Evolutionary conservation across 192 early-diverging fungal genomes (phyloP), one percentile per base, ranked within the genome.

Genomic region (Backusella tuberculispora): DNA sequence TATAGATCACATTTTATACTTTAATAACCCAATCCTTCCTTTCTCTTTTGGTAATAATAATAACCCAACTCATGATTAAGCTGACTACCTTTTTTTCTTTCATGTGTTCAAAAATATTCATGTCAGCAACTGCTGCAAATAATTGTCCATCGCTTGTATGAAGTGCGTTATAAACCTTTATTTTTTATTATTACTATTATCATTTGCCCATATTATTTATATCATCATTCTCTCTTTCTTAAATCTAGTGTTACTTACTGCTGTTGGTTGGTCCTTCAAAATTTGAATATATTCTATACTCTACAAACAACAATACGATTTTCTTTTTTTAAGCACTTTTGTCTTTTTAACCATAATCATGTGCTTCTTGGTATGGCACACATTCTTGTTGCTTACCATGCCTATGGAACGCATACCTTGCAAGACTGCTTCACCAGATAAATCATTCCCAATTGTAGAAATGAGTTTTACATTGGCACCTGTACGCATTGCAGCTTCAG

Each of bases 101-200:
- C 37, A 95, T 63, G 17, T 80, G 68, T 14, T 82, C 85, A 78
- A 95, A 94, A 19, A 98, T 90, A 40, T 81, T 83, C 98, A 99
- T 99, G 72, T 99, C 98, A 14, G 96, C 97, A 0, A 98, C 92
- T 3, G 95, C 98, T 9, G 86, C 81, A 0, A 95, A 15, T 26
- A 96, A 78, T 17, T 92, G 85, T 9, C 98, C 98, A 41, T 88
- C 75, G 1, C 82, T 50, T 15, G 83, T 68, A 74, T 96, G 90
- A 14, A 99, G 69, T 4, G 95, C 92, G 65, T 89, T 96, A 81
- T 97, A 97, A 13, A 78, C 76, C 80, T 82, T 50, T 78, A n/a
- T 17, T n/a, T n/a, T n/a, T n/a, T 19, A 14, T 46, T 50, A 64
- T 15, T n/a, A 5, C 29, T 34, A 34, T 34, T 2, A 34, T 34